These are phyloP conservation scores for Candida mesenterica DNA, from an alignment of 1,139 yeast genomes.

Conservation along the genomic window DNA sequence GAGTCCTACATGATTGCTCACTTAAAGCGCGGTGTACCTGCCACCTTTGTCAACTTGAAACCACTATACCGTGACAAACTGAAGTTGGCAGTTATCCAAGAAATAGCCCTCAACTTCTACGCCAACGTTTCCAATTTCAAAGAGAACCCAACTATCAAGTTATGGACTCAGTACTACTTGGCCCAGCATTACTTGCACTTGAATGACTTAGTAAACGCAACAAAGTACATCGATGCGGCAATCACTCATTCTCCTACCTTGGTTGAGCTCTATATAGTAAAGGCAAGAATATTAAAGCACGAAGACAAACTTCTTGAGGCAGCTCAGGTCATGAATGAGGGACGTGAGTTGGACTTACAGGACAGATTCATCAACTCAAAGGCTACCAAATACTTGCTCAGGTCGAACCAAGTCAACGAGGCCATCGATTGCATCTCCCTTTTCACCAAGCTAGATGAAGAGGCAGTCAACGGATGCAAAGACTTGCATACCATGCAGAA, in stretches of 20 bases:
- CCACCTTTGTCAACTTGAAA: constrained; percentile 82
- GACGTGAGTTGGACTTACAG: constrained; percentile 76
- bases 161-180: constrained; percentile 80
- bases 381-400: constrained; percentile 75
- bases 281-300: constrained; percentile 80
- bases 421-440: constrained; percentile 74
- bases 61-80: constrained; percentile 60
- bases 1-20: constrained; percentile 56
- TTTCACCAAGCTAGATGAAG: constrained; percentile 80
- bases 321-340: constrained; percentile 62
- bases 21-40: constrained; percentile 82
- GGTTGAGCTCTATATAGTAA: constrained; percentile 76
- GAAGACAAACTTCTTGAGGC: constrained; percentile 62
- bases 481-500: constrained; percentile 90
- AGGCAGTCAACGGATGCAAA: constrained; percentile 73
- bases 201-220: constrained; percentile 53
- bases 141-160: constrained; percentile 49
- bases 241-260: constrained; percentile 75
- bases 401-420: constrained; percentile 75
- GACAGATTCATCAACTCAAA: constrained; percentile 92
- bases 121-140: constrained; percentile 23
- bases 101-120: constrained; percentile 53
- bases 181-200: constrained; percentile 74
- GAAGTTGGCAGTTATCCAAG: constrained; percentile 51
- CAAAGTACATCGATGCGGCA: constrained; percentile 59